Evolutionary conservation across 257 asterid species (phyloP).

Genomic region (Solanum okadae): DNA sequence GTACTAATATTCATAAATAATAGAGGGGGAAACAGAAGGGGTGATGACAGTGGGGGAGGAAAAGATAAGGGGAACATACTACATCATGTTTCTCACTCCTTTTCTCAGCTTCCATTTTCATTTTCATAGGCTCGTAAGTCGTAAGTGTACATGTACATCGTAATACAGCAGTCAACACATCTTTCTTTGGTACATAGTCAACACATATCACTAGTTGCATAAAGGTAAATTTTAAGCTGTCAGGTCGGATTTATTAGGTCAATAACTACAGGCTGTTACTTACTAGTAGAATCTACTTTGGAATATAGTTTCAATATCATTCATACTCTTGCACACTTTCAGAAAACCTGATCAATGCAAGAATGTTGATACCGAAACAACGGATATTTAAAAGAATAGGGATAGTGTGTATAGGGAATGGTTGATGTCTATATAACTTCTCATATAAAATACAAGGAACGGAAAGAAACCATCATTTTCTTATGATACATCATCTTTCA

Average conservation of each 20-base stretch:
- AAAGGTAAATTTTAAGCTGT: neutral
- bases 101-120: neutral
- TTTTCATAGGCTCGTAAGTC: neutral
- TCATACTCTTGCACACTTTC: neutral
- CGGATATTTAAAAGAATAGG: neutral
- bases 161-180: neutral
- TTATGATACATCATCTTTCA: too few relatives aligned
- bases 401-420: neutral
- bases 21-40: neutral
- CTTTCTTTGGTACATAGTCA: neutral
- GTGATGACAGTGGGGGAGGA: neutral
- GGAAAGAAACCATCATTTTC: too few relatives aligned
- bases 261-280: neutral
- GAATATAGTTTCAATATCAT: neutral
- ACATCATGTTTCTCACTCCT: neutral
- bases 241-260: neutral
- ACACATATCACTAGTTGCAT: neutral
- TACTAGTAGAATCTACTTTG: neutral
- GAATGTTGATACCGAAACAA: neutral
- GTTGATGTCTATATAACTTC: neutral
- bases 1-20: neutral
- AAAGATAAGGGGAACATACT: neutral
- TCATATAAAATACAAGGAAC: neutral
- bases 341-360: neutral
- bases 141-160: neutral